Base-by-base conservation (phyloP, 495 filamentous ascomycete genomes). In the Alectoria sarmentosa region DNA sequence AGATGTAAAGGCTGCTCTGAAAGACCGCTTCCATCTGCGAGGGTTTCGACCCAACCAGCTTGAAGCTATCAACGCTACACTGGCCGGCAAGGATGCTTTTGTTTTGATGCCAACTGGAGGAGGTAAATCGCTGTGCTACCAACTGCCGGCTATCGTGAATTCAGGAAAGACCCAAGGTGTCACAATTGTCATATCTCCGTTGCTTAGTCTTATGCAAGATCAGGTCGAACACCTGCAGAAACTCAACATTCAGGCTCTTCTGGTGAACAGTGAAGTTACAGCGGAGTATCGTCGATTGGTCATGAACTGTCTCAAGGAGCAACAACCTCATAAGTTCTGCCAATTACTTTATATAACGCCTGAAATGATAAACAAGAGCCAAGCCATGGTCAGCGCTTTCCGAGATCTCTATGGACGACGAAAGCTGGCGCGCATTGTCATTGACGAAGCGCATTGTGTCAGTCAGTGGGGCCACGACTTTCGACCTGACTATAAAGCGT, bases 381-480 rank as follows among this genome's bases (percentile, higher is more conserved):
- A 80, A 55, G 68, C 70, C 6, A 84, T 97, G 72, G 73, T 84
- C 46, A 78, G 76, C 61, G 79, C 77, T 11, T 75, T 99, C 32
- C 72, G 81, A 44, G 74, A 76, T 11, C 82, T 99, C 26, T 80
- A 94, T 66, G 67, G 67, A 23, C 83, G 84, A 36, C 74, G 79
- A 10, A 88, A 83, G 65, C 83, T 99, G 17, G 94, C 94, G 14
- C 85, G 94, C 42, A 84, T 99, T 59, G 95, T 98, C 39, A 94
- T 99, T 57, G 94, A 99, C 67, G 94, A 99, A 74, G 94, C 94
- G 21, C 94, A 99, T 73, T 99, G 94, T 73, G 93, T 99, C 30
- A 97, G 93, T 74, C 91, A 98, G 74, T 99, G 94, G 94, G 94
- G 94, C 17, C 94, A 99, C 70, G 94, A 99, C 73, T 99, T 99